Base-by-base conservation (phyloP, 345 rosid genomes). In the Angophora floribunda region DNA sequence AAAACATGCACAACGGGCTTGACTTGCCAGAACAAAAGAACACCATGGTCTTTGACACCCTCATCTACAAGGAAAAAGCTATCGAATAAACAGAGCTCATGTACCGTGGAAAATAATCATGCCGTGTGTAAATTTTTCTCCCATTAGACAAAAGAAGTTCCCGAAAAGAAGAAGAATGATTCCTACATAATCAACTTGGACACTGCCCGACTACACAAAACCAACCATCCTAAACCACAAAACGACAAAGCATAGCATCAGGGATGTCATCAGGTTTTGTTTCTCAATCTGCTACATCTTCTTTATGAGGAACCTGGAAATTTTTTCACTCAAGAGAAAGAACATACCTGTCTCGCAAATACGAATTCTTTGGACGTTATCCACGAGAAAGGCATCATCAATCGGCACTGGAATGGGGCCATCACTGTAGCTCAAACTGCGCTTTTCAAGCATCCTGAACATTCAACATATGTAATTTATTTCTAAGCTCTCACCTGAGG, bases 1-100 rank as follows among this genome's bases (percentile, higher is more conserved):
- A 95, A 98, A 91, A 97, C 99, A 67, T 95, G 99, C 65, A 97
- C 97, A 86, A 94, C 92, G 49, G 96, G 99, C 87, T 94, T 97
- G 89, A 97, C 99, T 94, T 97, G 99, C 99, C 99, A 98, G 93
- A 98, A 98, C 94, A 98, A 93, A 92, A 95, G 97, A 91, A 96
- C 92, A 57, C 93, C 96, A 89, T 96, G 96, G 87, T 93, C 96
- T 79, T 89, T 92, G 89, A 92, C 94, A 95, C 97, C 95, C 89
- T 98, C 99, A 90, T 95, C 99, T 97, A 87, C 88, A 91, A 52
- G 87, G 86, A 13, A 84, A 91, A 85, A 87, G 87, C 12, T n/a
- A 51, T 19, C 7, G 4, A 75, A 75, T 41, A 75, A 75, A 41
- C 28, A 75, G 49, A 75, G 84, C 84, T 75, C 49, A 1, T 36